Base-by-base conservation (phyloP, 805 yeast genomes). In the Blastobotrys peoriensis region DNA sequence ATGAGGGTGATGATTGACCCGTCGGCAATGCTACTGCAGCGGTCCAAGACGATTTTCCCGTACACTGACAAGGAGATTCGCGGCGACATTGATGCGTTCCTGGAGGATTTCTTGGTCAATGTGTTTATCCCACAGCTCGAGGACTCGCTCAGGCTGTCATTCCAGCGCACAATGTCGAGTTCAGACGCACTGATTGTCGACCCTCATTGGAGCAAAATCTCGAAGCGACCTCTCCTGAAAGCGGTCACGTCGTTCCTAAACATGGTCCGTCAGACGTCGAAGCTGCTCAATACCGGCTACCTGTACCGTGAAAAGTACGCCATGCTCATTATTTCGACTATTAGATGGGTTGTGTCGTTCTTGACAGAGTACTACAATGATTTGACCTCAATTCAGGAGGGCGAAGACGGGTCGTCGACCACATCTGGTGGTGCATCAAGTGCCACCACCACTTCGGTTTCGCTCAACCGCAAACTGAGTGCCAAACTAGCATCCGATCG, bases 1-100 rank as follows among this genome's bases (percentile, higher is more conserved):
- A 86, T 89, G 82, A 74, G 89, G 51, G 73, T 84, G 3, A 74
- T 88, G 13, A 63, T 86, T 40, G 95, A 84, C 46, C 81, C 85
- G 33, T 78, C 86, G 33, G 69, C 86, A 39, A 65, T 79, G 9
- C 86, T 86, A 56, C 68, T 79, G 20, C 80, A 84, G 37, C 79
- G 85, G 1, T 66, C 84, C 1, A 65, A 70, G 8, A 54, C 70
- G 2, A 56, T 72, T 3, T 60, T 74, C 8, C 71, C 55, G 4
- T 48, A 54, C 5, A 21, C 43, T 9, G 44, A 53, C 18, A 49
- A 58, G 36, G 47, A 55, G 18, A 49, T 53, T 2, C 52, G 53
- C 15, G 57, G 61, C 9, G 37, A 43, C 16, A 33, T 37, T n/a
- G 56, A 56, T 21, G n/a, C 15, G 8, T 61, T 86, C 58, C 79